phyloP scores from a whole-genome alignment of 139 green algal species.

The Chlorella vulgaris region DNA sequence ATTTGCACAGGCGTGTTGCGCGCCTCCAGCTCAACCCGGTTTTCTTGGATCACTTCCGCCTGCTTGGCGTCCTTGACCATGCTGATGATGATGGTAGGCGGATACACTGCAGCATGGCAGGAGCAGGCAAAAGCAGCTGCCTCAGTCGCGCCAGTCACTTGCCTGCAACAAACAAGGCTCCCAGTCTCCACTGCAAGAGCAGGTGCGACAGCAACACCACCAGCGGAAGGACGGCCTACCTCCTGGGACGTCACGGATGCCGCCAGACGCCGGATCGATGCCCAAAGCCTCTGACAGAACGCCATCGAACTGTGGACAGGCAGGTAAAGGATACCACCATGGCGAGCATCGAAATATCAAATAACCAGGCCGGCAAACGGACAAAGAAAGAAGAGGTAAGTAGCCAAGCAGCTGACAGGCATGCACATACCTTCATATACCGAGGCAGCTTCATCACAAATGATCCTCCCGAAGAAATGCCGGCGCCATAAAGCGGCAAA shows the following conservation, averaged over 20 bases:
- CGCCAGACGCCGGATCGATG: conserved; percentile 17
- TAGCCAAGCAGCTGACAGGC: not conserved
- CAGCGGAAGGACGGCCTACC: not conserved
- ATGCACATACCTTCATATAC: not conserved
- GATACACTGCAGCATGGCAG: conserved; percentile 14
- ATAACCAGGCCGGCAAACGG: too few relatives aligned
- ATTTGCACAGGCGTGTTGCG: not conserved
- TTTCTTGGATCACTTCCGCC: not conserved
- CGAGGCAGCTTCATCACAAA: conserved; percentile 18
- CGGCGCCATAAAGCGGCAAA: conserved; percentile 7
- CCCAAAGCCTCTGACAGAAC: conserved; percentile 15
- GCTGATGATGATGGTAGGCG: conserved; percentile 18
- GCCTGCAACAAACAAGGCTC: too few relatives aligned
- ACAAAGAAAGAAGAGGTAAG: too few relatives aligned
- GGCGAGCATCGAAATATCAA: too few relatives aligned
- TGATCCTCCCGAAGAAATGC: conserved; percentile 10
- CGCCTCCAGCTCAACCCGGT: not conserved
- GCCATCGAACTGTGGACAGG: conserved; percentile 16
- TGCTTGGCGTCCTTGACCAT: conserved; percentile 22
- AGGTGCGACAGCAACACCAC: not conserved
- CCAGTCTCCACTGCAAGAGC: not conserved
- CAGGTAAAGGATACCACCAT: too few relatives aligned
- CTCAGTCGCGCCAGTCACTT: not conserved
- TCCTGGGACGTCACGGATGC: not conserved
- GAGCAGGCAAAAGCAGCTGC: not conserved